Conservation (phyloP, 2,329 filamentous ascomycete species). For the Coniochaeta prunicola region DNA sequence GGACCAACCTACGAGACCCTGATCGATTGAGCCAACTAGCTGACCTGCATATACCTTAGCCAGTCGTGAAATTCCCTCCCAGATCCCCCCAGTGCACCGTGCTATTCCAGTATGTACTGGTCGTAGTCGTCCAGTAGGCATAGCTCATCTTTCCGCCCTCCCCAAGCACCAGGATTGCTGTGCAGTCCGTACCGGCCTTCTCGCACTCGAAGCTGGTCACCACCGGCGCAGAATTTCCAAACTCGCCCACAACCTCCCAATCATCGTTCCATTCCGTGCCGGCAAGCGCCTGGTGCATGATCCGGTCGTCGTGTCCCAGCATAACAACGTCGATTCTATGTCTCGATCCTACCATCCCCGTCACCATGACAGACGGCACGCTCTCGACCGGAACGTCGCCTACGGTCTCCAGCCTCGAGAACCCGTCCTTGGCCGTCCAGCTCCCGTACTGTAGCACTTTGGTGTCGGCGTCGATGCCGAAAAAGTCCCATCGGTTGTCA, state of each 20-base stretch:
- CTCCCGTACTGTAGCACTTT: neutral
- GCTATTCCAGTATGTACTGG: neutral
- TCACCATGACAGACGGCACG: neutral
- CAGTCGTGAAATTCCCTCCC: neutral
- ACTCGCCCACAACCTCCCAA: neutral
- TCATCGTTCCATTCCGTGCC: neutral
- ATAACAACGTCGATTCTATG: neutral
- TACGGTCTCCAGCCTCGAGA: neutral
- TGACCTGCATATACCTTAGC: neutral
- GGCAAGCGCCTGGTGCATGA: neutral
- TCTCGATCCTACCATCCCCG: neutral
- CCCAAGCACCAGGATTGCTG: neutral
- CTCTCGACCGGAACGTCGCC: neutral
- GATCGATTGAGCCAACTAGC: too few species aligned
- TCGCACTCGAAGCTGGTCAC: neutral
- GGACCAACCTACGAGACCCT: too few species aligned
- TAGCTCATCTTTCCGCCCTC: neutral
- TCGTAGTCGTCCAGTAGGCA: neutral
- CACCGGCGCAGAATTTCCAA: neutral
- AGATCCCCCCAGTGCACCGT: neutral
- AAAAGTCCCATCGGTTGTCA: neutral
- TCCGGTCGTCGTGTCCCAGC: neutral
- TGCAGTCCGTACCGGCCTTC: neutral
- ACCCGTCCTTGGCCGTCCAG: neutral
- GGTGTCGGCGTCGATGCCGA: neutral